Percentiles rank a stretch among this genome's conserved stretches.
Conservation (phyloP, 495 filamentous ascomycete genomes). For the Trichoderma virens region DNA sequence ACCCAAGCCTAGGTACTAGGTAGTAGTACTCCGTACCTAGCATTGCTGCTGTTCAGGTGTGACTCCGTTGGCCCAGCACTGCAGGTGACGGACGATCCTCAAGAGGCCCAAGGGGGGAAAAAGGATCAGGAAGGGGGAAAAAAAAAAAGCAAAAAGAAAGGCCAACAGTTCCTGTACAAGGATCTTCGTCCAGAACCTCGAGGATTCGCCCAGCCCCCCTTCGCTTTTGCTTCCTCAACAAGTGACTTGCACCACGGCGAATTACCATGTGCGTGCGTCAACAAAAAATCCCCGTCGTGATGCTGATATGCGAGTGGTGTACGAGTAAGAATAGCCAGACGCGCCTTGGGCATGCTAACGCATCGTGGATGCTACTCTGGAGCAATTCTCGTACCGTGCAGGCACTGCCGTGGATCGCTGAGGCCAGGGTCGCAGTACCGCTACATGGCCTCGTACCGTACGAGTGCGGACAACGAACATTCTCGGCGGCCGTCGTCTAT, state of each 20-base stretch:
- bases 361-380: no score
- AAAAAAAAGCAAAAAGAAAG: background rate
- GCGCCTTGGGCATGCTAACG: no score
- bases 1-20: no score
- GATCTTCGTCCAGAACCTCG: background rate
- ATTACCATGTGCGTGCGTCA: background rate
- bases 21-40: background rate
- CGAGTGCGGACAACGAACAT: background rate
- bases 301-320: background rate
- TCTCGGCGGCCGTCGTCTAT: background rate
- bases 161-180: background rate
- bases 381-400: no score
- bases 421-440: no score
- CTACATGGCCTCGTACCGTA: no score
- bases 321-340: background rate
- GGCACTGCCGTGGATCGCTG: no score
- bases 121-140: background rate
- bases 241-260: conserved; percentile 5
- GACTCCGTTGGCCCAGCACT: background rate
- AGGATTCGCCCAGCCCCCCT: background rate
- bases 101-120: background rate
- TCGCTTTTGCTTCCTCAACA: background rate
- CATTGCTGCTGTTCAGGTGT: background rate
- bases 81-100: background rate
- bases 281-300: background rate